Evolutionary conservation across 495 filamentous ascomycete species (phyloP), one percentile per base, ranked within the genome.

Genomic region (Thermothielavioides terrestris): DNA sequence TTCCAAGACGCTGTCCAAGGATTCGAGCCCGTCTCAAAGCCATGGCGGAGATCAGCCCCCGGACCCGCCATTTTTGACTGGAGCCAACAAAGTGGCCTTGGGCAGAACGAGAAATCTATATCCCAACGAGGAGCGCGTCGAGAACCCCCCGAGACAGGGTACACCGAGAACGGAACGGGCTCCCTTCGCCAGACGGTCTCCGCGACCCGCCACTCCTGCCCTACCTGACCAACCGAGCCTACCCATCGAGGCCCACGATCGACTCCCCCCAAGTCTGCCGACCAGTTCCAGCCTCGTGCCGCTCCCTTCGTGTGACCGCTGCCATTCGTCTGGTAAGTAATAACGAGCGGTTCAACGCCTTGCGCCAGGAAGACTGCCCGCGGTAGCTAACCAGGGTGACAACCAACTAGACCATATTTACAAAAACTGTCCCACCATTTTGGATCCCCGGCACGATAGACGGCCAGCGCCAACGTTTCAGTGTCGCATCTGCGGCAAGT

Each of bases 391-490:
- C 26, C 6, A 39, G 5, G 17, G 11, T 25, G n/a, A n/a, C n/a
- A n/a, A n/a, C n/a, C n/a, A n/a, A n/a, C 12, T 18, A 76, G 73
- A 68, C 11, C 73, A 75, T 43, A 56, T 54, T 47, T 52, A 69
- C 21, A 46, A 63, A 28, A 30, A 53, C 11, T 75, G 73, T 46
- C 70, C 70, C 15, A 74, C 68, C 7, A 72, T 66, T 40, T 3
- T 68, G 8, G 66, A 73, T 38, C 66, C 69, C 7, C 5, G 23
- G 8, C 68, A 51, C 40, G 67, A 73, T 34, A 39, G 23, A 31
- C 40, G 34, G 26, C 70, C 68, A 0, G 42, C 20, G 2, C 3
- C 5, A 2, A 34, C 35, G n/a, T 76, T 74, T 28, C 22, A 20
- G 7, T 76, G 73, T 46, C 43, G 46, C 4, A 23, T 64, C 34